These are phyloP conservation scores for Penicillium sp. DNA, from an alignment of 2,329 filamentous ascomycete species.

Conservation along the genomic window DNA sequence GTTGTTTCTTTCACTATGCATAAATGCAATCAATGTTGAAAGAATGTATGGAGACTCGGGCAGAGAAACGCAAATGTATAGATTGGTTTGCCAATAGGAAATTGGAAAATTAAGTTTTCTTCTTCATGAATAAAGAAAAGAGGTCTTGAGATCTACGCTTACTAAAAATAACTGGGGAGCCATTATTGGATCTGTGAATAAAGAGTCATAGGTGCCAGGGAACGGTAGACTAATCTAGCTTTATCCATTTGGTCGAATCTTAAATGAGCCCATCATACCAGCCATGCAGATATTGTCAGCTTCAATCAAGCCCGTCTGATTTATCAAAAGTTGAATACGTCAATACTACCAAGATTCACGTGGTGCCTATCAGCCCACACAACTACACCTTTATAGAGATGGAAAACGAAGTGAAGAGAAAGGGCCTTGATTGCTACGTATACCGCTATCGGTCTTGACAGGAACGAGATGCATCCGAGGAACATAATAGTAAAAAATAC, in stretches of 20 bases:
- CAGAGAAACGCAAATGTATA: neutral
- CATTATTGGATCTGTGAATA: too few species aligned
- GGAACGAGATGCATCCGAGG: constrained; percentile 3
- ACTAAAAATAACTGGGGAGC: too few species aligned
- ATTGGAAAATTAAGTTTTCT: neutral
- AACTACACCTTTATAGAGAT: too few species aligned
- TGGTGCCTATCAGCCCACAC: neutral
- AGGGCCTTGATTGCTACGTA: constrained; percentile 13
- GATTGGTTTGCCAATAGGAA: neutral
- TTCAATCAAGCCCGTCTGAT: too few species aligned
- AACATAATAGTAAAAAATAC: constrained; percentile 15
- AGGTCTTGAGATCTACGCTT: too few species aligned
- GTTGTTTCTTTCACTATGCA: neutral
- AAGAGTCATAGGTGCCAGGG: too few species aligned
- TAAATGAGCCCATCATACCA: too few species aligned
- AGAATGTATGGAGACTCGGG: neutral
- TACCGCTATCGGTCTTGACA: constrained; percentile 6
- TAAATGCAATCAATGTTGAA: neutral
- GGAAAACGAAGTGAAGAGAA: neutral
- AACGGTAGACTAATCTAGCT: too few species aligned
- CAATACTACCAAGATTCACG: neutral
- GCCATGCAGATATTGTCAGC: too few species aligned
- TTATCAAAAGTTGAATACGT: neutral
- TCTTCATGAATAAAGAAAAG: too few species aligned
- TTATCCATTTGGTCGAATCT: too few species aligned